These are phyloP conservation scores for Wallacemonas sp. DNA, from an alignment of 208 protist genomes.

Conservation along the genomic window DNA sequence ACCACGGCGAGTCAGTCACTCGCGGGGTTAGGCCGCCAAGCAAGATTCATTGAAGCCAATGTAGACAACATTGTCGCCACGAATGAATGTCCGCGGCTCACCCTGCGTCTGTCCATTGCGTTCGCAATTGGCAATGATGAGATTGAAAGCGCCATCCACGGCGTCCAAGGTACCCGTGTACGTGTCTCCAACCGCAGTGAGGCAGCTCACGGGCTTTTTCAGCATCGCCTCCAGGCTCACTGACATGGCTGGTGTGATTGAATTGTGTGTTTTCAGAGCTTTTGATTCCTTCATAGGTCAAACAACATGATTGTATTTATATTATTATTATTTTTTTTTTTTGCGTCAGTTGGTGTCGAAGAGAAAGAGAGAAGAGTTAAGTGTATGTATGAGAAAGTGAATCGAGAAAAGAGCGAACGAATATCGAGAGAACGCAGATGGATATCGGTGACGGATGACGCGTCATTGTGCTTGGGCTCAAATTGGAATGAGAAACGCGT, in stretches of 20 bases:
- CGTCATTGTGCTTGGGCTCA: too few relatives aligned
- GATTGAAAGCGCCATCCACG: constrained; percentile 69
- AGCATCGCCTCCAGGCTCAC: constrained; percentile 55
- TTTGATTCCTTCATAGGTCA: too few relatives aligned
- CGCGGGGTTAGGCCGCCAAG: not conserved
- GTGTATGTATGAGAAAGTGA: not conserved
- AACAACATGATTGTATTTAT: too few relatives aligned
- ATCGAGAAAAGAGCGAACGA: too few relatives aligned
- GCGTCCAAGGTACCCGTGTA: constrained; percentile 55
- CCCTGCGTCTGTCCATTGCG: constrained; percentile 6
- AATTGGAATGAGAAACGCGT: too few relatives aligned
- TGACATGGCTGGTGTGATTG: constrained; percentile 50
- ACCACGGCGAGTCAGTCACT: too few relatives aligned
- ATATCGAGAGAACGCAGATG: too few relatives aligned
- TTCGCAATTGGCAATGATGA: constrained; percentile 37
- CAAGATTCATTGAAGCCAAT: constrained; percentile 45
- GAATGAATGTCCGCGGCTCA: constrained; percentile 51
- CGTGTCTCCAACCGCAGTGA: constrained; percentile 53
- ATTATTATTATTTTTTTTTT: too few relatives aligned
- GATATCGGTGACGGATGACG: too few relatives aligned
- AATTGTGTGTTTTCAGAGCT: too few relatives aligned
- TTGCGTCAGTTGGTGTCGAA: too few relatives aligned
- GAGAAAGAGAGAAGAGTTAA: not conserved
- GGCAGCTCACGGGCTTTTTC: constrained; percentile 51
- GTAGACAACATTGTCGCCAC: constrained; percentile 77